These are phyloP conservation scores for Whalleya microplaca DNA, from an alignment of 2,329 filamentous ascomycete genomes.

Conservation along the genomic window DNA sequence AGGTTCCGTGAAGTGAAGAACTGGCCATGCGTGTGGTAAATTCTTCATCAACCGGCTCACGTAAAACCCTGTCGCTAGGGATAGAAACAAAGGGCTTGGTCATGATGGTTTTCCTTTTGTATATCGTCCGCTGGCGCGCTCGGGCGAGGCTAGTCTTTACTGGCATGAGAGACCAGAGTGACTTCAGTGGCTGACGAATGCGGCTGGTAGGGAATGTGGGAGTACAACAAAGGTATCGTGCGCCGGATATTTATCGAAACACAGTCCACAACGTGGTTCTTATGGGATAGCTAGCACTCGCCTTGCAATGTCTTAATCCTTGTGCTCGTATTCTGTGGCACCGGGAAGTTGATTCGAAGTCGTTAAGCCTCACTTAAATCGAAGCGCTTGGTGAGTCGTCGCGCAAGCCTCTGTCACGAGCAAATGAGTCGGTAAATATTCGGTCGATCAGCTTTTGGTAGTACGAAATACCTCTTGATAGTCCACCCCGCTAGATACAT, in stretches of 20 bases:
- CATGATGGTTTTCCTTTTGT: slow-evolving; percentile 27
- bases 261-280: neutral
- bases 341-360: neutral
- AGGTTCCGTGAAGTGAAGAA: slow-evolving; percentile 15
- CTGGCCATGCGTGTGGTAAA: slow-evolving; percentile 18
- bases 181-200: slow-evolving; percentile 16
- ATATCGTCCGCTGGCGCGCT: slow-evolving; percentile 31
- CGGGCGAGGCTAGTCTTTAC: slow-evolving; percentile 38
- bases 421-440: neutral
- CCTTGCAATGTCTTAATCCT: neutral
- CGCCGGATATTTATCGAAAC: neutral
- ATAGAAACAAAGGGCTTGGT: slow-evolving; percentile 6
- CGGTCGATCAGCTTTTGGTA: neutral
- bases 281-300: neutral
- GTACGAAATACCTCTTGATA: neutral
- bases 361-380: neutral
- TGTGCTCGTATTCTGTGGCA: neutral
- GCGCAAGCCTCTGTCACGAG: neutral
- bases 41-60: slow-evolving; percentile 19
- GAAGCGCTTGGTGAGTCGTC: neutral
- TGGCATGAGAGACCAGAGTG: slow-evolving; percentile 31
- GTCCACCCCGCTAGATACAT: too few species aligned
- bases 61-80: neutral
- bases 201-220: slow-evolving; percentile 7
- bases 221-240: neutral